Evolutionary conservation across 192 early-diverging fungal genomes (phyloP).

Genomic region (Gigaspora rosea): DNA sequence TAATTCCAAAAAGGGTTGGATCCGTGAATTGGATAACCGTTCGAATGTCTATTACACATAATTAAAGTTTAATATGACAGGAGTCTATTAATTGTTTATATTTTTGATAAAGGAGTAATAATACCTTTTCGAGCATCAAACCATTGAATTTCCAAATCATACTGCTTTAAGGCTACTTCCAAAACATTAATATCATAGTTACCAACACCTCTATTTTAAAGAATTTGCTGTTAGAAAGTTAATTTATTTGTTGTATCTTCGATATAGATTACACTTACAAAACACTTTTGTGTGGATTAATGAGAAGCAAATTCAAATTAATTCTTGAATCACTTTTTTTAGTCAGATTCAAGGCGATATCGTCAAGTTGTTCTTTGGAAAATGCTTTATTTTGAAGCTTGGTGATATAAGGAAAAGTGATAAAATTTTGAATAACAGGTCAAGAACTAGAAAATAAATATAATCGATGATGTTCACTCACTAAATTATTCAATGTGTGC

Average conservation of each 20-base stretch:
- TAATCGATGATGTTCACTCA: neutral
- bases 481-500: constrained; percentile 21
- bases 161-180: constrained; percentile 9
- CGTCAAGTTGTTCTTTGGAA: constrained; percentile 8
- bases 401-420: neutral
- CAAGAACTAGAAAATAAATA: neutral
- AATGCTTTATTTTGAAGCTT: constrained; percentile 23
- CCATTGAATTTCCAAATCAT: constrained; percentile 24
- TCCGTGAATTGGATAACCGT: constrained; percentile 29
- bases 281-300: constrained; percentile 33
- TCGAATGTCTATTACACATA: constrained; percentile 21
- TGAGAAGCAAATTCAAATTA: neutral
- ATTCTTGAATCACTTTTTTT: neutral
- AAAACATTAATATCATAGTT: constrained; percentile 33
- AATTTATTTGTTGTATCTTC: neutral
- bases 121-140: constrained; percentile 32
- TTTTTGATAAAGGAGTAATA: neutral
- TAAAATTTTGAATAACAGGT: neutral
- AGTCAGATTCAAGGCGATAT: constrained; percentile 8
- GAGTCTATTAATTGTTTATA: neutral
- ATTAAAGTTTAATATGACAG: too few species aligned
- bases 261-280: constrained; percentile 1
- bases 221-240: neutral
- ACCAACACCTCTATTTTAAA: constrained; percentile 1
- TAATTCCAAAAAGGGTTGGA: constrained; percentile 26